Base-by-base conservation (phyloP, 2,329 filamentous ascomycete species). In the Pochonia chlamydosporia region DNA sequence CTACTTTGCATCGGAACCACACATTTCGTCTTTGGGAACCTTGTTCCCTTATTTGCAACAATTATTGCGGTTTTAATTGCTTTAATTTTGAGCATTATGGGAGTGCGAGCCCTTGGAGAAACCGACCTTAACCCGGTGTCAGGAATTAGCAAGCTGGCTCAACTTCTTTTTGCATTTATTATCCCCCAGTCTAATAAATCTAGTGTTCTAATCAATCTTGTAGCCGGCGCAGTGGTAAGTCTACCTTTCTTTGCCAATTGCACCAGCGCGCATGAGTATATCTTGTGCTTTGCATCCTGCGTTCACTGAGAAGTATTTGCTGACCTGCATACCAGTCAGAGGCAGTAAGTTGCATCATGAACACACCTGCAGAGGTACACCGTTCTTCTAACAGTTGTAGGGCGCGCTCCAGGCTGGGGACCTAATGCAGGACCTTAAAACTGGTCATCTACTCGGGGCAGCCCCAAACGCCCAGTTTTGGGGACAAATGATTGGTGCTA, bases 51-150 rank as follows among this genome's bases (percentile, higher is more conserved):
- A 2, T 81, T 84, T 51, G 82, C 87, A 4, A 91, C 83, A 11
- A 69, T 91, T 45, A 77, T 85, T 11, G 86, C 95, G 3, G 92
- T 96, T 6, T 63, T 95, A 24, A 84, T 97, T 64, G 89, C 93
- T 0, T 79, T 99, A 21, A 56, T 91, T 1, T 76, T 82, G 16
- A 88, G 86, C 47, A 84, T 93, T 46, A 86, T 86, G 81, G 83
- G 82, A 3, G 83, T 86, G 10, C 69, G 83, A 26, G 82, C 83
- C 1, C 66, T 86, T 0, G 82, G 82, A 9, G 81, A 97, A 71
- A 97, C 93, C 5, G 93, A 99, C 59, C 75, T 99, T 9, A 97
- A 97, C 61, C 93, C 93, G 0, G 93, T 97, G 3, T 95, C 89
- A 1, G 93, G 93, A 28, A 99, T 97, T 65, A 92, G 87, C 62